These are phyloP conservation scores for Paecilomyces formosus DNA, from an alignment of 2,329 filamentous ascomycete genomes.

Conservation along the genomic window DNA sequence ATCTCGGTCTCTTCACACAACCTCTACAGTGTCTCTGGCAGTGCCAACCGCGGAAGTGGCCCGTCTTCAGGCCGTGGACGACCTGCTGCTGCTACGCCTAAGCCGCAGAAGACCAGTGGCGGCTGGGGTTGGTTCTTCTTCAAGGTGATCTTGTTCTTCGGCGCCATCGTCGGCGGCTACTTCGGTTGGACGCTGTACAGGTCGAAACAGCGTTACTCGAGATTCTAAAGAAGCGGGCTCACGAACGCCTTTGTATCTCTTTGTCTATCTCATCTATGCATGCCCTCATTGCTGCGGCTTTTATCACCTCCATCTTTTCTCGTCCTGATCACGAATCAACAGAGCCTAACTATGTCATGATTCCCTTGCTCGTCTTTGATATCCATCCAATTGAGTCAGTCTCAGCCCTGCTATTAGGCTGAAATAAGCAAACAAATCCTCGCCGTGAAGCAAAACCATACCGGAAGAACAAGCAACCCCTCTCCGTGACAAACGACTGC, in stretches of 20 bases:
- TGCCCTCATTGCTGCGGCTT: background rate
- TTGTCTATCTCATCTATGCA: background rate
- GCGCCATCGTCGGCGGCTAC: conserved; percentile 66
- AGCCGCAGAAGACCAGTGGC: conserved; percentile 22
- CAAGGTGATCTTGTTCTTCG: conserved; percentile 72
- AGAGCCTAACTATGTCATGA: background rate
- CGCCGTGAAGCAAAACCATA: background rate
- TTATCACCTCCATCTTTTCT: background rate
- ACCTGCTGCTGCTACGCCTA: conserved; percentile 6
- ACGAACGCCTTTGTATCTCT: background rate
- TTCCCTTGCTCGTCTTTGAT: background rate
- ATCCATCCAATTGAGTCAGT: background rate
- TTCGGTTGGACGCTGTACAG: conserved; percentile 81
- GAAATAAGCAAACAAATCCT: background rate
- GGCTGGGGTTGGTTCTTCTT: conserved; percentile 67
- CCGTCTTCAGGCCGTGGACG: conserved; percentile 15
- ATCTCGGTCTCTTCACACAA: conserved; percentile 80
- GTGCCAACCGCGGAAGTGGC: conserved; percentile 17
- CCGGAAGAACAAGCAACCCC: background rate
- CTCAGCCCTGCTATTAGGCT: background rate
- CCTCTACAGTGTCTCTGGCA: conserved; percentile 56
- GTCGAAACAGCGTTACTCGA: conserved; percentile 45
- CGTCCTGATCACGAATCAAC: background rate
- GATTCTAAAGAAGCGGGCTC: conserved; percentile 18
- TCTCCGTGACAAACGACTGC: background rate